These are phyloP conservation scores for Daldinia vernicosa DNA, from an alignment of 495 filamentous ascomycete genomes.

Conservation along the genomic window DNA sequence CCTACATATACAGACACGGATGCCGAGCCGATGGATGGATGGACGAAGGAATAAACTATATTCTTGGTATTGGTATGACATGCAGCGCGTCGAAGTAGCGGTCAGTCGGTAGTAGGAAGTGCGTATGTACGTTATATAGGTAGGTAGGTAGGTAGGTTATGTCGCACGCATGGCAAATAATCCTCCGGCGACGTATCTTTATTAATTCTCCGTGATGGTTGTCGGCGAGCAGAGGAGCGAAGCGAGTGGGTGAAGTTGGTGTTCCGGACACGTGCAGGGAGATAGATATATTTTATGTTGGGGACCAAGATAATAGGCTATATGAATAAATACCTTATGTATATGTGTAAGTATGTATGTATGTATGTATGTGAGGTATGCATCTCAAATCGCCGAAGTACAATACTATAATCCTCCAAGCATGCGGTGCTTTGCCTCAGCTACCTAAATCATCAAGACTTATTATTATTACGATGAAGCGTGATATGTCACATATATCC, in stretches of 20 bases:
- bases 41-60: neutral
- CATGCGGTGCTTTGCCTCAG: neutral
- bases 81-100: neutral
- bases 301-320: neutral
- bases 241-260: neutral
- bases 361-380: constrained; percentile 8
- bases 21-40: neutral
- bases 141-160: neutral
- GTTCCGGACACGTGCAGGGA: neutral
- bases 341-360: neutral
- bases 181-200: neutral
- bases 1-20: neutral
- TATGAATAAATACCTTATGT: neutral
- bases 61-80: constrained; percentile 1
- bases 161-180: neutral
- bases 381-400: constrained; percentile 11
- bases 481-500: constrained; percentile 9
- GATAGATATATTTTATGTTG: neutral
- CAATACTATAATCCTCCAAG: neutral
- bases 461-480: too few relatives aligned
- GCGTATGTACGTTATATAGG: neutral
- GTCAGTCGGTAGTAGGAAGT: neutral
- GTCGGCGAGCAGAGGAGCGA: constrained; percentile 10
- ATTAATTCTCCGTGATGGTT: neutral
- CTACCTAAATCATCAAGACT: neutral